Evolutionary conservation across 1,284 basidiomycete species (phyloP), one percentile per base, ranked within the genome.

Genomic region (Ganoderma multipileum): DNA sequence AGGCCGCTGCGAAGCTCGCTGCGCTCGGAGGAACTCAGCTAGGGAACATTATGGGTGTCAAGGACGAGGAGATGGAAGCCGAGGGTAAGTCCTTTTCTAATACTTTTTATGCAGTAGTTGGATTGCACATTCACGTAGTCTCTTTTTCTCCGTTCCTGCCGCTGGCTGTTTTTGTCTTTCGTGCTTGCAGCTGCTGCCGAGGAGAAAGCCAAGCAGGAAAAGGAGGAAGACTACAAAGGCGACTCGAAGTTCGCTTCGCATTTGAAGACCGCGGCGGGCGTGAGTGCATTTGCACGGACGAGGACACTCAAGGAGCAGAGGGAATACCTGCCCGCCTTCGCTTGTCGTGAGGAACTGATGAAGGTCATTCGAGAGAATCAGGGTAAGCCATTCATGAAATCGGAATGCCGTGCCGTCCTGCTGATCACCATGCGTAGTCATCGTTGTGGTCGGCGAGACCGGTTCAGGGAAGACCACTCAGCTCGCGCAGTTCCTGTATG

Each of bases 301-400:
- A 88, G 96, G 74, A 96, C 96, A 0, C 83, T 99, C 64, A 96
- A 95, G 77, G 92, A 99, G 80, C 98, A 99, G 79, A 82, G 98
- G 72, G 97, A 99, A 79, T 99, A 97, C 79, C 85, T 99, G 16
- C 98, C 98, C 1, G 98, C 98, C 0, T 99, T 99, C 80, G 98
- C 98, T 3, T 98, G 96, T 76, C 89, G 98, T 54, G 97, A 99
- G 77, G 96, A 98, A 63, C 83, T 99, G 42, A 89, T 99, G 85
- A 91, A 89, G 73, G 89, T 92, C 39, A 89, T 99, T 52, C 89
- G 97, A 50, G 98, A 99, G 75, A 98, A 99, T 77, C 97, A 99
- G 89, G 95, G 95, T 93, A 66, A 61, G 83, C 76, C 52, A 50
- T 39, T 1, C 8, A 20, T 50, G 30, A 52, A 63, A 36, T 38